A percentile compares a stretch with the other conserved stretches of the same genome.
Conservation (phyloP, 108 stramenopile genomes). For the Skeletonema menzelii region DNA sequence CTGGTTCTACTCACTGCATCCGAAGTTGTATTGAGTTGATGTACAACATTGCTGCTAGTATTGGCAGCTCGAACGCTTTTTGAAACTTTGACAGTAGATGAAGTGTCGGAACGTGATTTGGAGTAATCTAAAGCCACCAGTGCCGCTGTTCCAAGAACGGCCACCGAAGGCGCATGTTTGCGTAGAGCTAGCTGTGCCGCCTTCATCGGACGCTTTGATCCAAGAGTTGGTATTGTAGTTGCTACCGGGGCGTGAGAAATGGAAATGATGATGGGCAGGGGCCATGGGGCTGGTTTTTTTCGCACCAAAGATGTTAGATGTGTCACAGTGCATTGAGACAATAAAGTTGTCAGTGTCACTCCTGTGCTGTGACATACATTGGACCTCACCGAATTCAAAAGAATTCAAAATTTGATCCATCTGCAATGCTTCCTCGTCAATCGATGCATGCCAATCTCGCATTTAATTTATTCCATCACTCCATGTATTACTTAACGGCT, state of each 20-base stretch:
- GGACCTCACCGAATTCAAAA: background rate
- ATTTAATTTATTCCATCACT: background rate
- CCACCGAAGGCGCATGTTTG: background rate
- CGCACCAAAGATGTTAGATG: too few relatives aligned
- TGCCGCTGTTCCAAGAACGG: background rate
- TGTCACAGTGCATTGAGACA: too few relatives aligned
- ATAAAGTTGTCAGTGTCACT: too few relatives aligned
- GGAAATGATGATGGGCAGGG: too few relatives aligned
- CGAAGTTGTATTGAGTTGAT: background rate
- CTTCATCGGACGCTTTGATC: too few relatives aligned
- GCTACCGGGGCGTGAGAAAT: too few relatives aligned
- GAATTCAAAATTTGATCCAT: background rate
- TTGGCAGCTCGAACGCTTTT: background rate
- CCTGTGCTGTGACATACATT: background rate
- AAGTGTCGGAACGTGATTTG: background rate
- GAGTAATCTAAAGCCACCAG: background rate
- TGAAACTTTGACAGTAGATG: background rate
- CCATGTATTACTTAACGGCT: background rate
- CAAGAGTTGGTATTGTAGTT: too few relatives aligned
- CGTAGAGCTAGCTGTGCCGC: background rate
- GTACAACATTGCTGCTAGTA: background rate
- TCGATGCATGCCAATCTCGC: too few relatives aligned
- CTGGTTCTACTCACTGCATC: background rate
- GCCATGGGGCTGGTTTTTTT: too few relatives aligned
- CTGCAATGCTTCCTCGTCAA: background rate